These are phyloP conservation scores for Fusarium papillatum DNA, from an alignment of 2,329 filamentous ascomycete species.

Conservation along the genomic window DNA sequence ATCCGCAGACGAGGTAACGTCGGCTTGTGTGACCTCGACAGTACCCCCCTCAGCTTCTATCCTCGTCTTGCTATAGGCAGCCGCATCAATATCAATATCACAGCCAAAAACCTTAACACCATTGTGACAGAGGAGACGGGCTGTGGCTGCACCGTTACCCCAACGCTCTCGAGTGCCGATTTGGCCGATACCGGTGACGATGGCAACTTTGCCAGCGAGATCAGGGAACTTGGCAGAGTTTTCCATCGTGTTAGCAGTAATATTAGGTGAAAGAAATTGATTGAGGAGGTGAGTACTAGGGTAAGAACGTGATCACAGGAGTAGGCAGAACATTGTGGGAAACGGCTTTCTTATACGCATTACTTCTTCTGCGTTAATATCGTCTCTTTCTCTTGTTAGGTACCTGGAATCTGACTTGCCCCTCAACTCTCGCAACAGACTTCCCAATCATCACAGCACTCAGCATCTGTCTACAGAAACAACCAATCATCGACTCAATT, in stretches of 20 bases:
- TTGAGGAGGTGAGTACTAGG: not conserved
- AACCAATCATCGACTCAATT: not conserved
- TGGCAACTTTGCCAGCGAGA: not conserved
- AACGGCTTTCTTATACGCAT: not conserved
- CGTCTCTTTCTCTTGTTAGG: not conserved
- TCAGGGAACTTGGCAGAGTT: not conserved
- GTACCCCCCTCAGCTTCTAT: not conserved
- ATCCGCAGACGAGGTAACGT: not conserved
- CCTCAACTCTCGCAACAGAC: not conserved
- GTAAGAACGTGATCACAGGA: no score
- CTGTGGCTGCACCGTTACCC: not conserved
- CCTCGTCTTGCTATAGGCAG: not conserved
- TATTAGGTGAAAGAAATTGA: not conserved
- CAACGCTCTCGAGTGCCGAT: not conserved
- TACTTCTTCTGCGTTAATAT: not conserved
- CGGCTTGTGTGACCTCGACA: not conserved
- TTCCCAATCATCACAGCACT: not conserved
- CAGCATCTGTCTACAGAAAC: not conserved
- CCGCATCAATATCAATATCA: not conserved
- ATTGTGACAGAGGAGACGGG: not conserved
- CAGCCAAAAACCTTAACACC: not conserved
- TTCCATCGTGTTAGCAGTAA: not conserved
- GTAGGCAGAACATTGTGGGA: not conserved
- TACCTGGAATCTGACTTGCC: not conserved
- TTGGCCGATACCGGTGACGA: not conserved